Evolutionary conservation across 169 alveolate genomes (phyloP), one percentile per base, ranked within the genome.

Genomic region (Plasmodium knowlesi): DNA sequence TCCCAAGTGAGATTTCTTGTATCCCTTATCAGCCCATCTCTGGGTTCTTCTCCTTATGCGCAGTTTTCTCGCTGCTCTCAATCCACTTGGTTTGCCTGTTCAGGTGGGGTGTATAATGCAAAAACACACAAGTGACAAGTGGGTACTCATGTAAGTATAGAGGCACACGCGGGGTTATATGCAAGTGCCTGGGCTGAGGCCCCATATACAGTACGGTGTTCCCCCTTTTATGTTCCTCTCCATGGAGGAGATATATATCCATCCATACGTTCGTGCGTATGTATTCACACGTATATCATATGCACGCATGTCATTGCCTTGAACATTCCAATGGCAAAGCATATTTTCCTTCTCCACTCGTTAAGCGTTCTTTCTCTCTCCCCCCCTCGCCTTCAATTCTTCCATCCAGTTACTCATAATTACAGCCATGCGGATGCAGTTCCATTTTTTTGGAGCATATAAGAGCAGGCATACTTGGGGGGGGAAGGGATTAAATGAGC

Each of bases 21-120:
- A 99, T 83, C 97, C 98, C 95, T 98, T 98, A 95, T 99, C 99
- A 32, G 99, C 99, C 99, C 99, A 99, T 95, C 98, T 95, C 96
- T 98, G 98, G 70, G 96, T 95, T 96, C 99, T 98, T 95, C 99
- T 98, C 96, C 99, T 99, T 84, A 96, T 98, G 89, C 98, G 97
- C 71, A 99, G 99, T 97, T 99, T 99, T 84, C 99, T 98, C 90
- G 99, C 99, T 22, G 99, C 99, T 50, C 97, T 95, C 81, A 99
- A 98, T 92, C 99, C 99, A 93, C 99, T 98, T 71, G 99, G 99
- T 94, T 98, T 98, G 67, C 99, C 99, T 95, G 74, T 80, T 46
- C 34, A 37, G 50, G 30, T 28, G 57, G 61, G 67, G 8, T 2
- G 76, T 32, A 32, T 32, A 32, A 32, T 32, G 39, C 39, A 32